Conservation (phyloP, 352 stramenopile genomes). For the Globisporangium ultimum region DNA sequence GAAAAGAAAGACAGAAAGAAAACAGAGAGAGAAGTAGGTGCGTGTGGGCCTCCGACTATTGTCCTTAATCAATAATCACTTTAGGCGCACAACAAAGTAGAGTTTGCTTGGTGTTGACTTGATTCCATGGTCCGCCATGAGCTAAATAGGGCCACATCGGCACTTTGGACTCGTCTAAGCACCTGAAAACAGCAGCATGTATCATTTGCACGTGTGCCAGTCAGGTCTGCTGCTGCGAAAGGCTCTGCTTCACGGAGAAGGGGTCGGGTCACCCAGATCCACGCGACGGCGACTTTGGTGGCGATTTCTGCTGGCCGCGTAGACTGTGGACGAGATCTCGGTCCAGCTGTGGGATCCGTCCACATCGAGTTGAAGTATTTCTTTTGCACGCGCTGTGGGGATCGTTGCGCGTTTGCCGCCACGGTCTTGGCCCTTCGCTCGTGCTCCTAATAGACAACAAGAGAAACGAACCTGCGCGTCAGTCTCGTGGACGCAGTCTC, state of each 20-base stretch:
- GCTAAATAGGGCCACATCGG: too few relatives aligned
- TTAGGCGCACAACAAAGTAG: not conserved
- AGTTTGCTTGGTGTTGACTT: not conserved
- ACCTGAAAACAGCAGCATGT: too few relatives aligned
- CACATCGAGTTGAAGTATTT: conserved; percentile 71
- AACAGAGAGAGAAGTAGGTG: not conserved
- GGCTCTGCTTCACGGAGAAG: not conserved
- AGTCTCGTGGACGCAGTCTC: not conserved
- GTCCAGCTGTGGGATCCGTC: conserved; percentile 20
- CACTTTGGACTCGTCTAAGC: too few relatives aligned
- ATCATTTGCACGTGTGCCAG: not conserved
- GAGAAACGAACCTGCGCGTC: not conserved
- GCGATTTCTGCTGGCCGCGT: conserved; percentile 2
- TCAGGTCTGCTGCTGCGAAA: not conserved
- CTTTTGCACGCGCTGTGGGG: conserved; percentile 29
- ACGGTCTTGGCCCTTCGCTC: conserved; percentile 43
- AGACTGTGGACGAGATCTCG: conserved; percentile 10
- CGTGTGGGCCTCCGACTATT: not conserved
- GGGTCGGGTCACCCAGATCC: too few relatives aligned
- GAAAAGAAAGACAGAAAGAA: not conserved
- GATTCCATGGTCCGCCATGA: not conserved
- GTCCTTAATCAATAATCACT: not conserved
- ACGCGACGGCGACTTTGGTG: not conserved
- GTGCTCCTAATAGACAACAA: conserved; percentile 28
- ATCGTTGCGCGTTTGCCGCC: conserved; percentile 22